Base-by-base conservation (phyloP, 1,284 basidiomycete species). In the Malassezia sp. region DNA sequence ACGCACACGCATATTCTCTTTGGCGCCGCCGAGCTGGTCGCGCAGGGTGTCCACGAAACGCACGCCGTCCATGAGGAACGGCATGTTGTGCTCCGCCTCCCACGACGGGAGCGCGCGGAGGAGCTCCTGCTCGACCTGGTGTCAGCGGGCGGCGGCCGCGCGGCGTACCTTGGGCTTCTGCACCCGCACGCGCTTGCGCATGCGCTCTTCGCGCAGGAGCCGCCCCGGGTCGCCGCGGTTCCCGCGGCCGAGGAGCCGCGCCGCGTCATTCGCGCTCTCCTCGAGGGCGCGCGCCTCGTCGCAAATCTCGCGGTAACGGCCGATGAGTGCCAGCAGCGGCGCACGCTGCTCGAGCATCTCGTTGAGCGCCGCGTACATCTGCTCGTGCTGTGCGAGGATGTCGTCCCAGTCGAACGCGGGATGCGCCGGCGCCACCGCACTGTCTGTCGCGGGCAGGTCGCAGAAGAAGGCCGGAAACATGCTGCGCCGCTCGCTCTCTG, bases 141-240 rank as follows among this genome's bases (percentile, higher is more conserved):
- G n/a, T n/a, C n/a, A n/a, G n/a, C n/a, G n/a, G n/a, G n/a, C n/a
- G n/a, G n/a, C n/a, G n/a, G n/a, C n/a, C n/a, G n/a, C n/a, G n/a
- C n/a, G n/a, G n/a, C n/a, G n/a, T n/a, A n/a, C n/a, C 45, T 84
- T 80, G 20, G 91, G 91, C 71, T 95, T 96, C 73, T 93, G 83
- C 67, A 86, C 84, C 54, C 78, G 78, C n/a, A 99, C 87, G 10
- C 90, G 76, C 72, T 95, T 97, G 42, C 91, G 78, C 82, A 93
- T 88, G 77, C 93, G 95, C 74, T 96, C 91, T 72, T 99, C 91
- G 37, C 86, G 77, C 37, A 97, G 73, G 37, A 97, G 71, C 18
- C 71, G 55, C 8, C 71, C 71, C 1, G 73, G 63, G 45, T 71
- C 58, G 45, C 73, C 64, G 45, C 86, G 76, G 18, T 79, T 73